Percentiles rank a stretch among this genome's conserved stretches.
Evolutionary conservation across 371 early-diverging fungal species (phyloP).

Genomic region (Mortierella sp.): DNA sequence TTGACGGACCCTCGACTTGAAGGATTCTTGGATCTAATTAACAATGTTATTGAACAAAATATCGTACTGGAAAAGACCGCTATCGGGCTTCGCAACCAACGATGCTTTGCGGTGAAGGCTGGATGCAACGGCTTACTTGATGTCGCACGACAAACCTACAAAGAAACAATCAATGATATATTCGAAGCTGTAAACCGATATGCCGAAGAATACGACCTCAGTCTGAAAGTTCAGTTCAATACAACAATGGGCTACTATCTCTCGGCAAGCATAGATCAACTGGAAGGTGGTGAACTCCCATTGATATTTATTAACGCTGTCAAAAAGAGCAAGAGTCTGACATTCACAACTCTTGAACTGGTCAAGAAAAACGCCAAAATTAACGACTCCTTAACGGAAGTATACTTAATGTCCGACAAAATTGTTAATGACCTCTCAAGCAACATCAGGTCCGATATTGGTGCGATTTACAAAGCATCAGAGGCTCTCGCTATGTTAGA

Average conservation of each 20-base stretch:
- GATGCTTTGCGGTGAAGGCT: constrained; percentile 88
- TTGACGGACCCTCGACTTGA: constrained; percentile 51
- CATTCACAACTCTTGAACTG: constrained; percentile 86
- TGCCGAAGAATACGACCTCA: constrained; percentile 65
- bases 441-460: constrained; percentile 70
- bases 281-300: constrained; percentile 59
- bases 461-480: constrained; percentile 79
- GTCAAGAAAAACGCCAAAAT: constrained; percentile 72
- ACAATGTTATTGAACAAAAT: constrained; percentile 74
- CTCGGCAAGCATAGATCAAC: constrained; percentile 58
- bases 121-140: constrained; percentile 91
- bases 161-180: constrained; percentile 87
- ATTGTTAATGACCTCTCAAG: constrained; percentile 73
- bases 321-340: constrained; percentile 69
- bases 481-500: constrained; percentile 90
- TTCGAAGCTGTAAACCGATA: constrained; percentile 78
- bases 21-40: constrained; percentile 60
- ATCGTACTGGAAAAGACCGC: constrained; percentile 76
- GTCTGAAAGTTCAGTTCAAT: constrained; percentile 77
- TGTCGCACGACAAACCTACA: constrained; percentile 89
- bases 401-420: constrained; percentile 88
- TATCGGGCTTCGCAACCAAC: constrained; percentile 84
- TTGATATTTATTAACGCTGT: constrained; percentile 69
- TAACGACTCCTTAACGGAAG: constrained; percentile 89
- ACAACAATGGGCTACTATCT: constrained; percentile 74